phyloP scores from a whole-genome alignment of 2,329 filamentous ascomycete genomes.

The Cercospora janseana region DNA sequence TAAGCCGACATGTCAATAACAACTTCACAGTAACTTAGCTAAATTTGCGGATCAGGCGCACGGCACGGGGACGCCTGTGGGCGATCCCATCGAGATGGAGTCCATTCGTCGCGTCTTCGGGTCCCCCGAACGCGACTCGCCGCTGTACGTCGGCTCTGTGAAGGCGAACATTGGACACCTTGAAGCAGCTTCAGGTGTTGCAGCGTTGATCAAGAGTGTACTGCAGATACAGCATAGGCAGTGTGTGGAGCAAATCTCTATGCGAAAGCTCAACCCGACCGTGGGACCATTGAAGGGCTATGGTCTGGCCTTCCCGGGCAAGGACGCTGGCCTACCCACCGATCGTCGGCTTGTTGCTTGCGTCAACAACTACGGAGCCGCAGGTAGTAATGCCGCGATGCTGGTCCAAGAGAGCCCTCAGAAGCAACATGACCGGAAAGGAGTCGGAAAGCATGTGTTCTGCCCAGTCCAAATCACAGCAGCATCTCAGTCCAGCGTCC shows the following conservation, averaged over 20 bases:
- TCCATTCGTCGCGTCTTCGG: conserved; percentile 5
- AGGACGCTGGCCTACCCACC: background rate
- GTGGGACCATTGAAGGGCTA: background rate
- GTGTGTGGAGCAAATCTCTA: conserved; percentile 33
- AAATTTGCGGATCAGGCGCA: too few species aligned
- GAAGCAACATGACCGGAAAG: too few species aligned
- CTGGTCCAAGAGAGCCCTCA: conserved; percentile 1
- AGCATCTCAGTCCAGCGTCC: too few species aligned
- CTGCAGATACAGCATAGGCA: conserved; percentile 37
- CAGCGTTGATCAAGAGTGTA: conserved; percentile 38
- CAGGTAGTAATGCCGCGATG: conserved; percentile 36
- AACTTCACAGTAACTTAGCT: too few species aligned
- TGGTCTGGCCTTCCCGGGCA: background rate
- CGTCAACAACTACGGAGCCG: conserved; percentile 42
- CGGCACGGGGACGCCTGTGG: conserved; percentile 17
- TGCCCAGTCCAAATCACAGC: too few species aligned
- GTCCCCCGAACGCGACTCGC: background rate
- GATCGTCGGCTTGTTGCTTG: background rate
- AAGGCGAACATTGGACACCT: conserved; percentile 40
- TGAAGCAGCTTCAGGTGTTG: conserved; percentile 38
- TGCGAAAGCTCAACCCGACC: conserved; percentile 16
- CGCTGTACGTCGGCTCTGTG: conserved; percentile 33
- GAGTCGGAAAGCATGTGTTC: too few species aligned
- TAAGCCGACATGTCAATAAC: too few species aligned
- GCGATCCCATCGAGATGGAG: conserved; percentile 16